Conservation (phyloP, 1,284 basidiomycete genomes). For the Puccinia novopanici region DNA sequence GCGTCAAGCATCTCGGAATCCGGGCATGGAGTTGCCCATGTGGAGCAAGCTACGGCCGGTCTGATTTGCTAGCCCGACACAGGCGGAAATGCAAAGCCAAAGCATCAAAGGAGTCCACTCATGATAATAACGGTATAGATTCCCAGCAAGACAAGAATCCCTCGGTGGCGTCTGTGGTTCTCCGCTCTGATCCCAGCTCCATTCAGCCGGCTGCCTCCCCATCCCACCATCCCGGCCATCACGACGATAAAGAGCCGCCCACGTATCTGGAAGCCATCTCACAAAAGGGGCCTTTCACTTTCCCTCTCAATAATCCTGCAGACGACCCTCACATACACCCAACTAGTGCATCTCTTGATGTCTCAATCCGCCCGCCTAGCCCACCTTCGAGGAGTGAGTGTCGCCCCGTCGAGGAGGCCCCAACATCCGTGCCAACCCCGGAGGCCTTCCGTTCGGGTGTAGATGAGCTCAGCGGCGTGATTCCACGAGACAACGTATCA, state of each 20-base stretch:
- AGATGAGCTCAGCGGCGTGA: background rate
- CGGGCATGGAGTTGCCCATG: constrained; percentile 38
- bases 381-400: background rate
- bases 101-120: too few species aligned
- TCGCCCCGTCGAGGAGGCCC: background rate
- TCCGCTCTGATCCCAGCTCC: background rate
- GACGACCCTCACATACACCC: background rate
- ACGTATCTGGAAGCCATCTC: constrained; percentile 26
- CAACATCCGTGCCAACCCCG: background rate
- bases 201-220: background rate
- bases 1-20: constrained; percentile 35
- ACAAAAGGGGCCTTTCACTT: background rate
- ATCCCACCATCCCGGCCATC: background rate
- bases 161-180: background rate
- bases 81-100: constrained; percentile 31
- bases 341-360: background rate
- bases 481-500: background rate
- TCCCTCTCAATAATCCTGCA: background rate
- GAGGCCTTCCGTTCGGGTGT: background rate
- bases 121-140: background rate
- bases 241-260: constrained; percentile 13
- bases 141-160: background rate
- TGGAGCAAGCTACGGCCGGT: constrained; percentile 31
- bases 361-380: background rate
- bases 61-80: constrained; percentile 35